phyloP scores from a whole-genome alignment of 164 flowering plant genomes.

The Magnolia changhungtana region DNA sequence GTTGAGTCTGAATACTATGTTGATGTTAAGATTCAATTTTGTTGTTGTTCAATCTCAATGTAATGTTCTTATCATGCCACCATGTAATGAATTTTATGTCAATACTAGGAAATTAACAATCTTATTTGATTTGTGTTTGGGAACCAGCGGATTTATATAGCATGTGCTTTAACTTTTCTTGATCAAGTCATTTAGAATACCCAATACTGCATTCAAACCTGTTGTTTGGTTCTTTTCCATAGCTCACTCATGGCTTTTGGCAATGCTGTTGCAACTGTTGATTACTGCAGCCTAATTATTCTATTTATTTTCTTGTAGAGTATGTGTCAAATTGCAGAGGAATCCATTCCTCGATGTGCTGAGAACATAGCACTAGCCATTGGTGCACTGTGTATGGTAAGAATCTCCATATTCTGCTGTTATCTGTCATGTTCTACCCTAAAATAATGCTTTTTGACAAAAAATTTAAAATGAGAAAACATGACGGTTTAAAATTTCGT shows the following conservation, averaged over 20 bases:
- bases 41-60: no score
- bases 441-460: background rate
- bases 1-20: no score
- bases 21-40: no score
- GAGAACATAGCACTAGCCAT: conserved; percentile 83
- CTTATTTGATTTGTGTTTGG: no score
- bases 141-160: no score
- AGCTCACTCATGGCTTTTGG: conserved; percentile 1
- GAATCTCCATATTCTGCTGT: background rate
- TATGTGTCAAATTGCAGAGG: conserved; percentile 56
- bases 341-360: conserved; percentile 77
- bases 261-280: background rate
- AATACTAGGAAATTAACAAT: no score
- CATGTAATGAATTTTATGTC: no score
- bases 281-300: conserved; percentile 5
- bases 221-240: background rate
- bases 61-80: no score
- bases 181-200: background rate
- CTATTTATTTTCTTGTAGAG: conserved; percentile 36
- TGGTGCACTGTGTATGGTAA: conserved; percentile 84
- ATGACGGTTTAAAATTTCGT: no score
- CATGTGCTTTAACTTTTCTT: no score
- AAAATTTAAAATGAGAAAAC: background rate
- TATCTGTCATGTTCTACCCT: background rate
- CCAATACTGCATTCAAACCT: background rate